Conservation (phyloP, 1,139 yeast species). For the Yamadazyma sp. region DNA sequence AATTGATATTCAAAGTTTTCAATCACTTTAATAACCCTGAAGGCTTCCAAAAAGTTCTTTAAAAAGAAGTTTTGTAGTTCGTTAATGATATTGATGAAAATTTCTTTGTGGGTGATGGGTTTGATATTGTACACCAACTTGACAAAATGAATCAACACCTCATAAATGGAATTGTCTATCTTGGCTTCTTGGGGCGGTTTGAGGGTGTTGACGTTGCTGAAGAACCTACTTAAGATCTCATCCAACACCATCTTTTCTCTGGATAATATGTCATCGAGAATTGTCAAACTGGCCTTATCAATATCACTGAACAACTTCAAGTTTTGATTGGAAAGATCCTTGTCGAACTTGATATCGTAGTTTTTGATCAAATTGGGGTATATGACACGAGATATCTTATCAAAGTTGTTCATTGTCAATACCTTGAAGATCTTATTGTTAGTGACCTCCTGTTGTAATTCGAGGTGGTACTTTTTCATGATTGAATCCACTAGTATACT, state of each 20-base stretch:
- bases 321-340: slow-evolving; percentile 38
- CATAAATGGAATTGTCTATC: slow-evolving; percentile 44
- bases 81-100: slow-evolving; percentile 37
- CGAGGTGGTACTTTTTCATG: slow-evolving; percentile 42
- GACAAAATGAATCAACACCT: slow-evolving; percentile 42
- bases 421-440: slow-evolving; percentile 30
- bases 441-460: slow-evolving; percentile 19
- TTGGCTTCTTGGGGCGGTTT: slow-evolving; percentile 13
- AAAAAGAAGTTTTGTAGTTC: slow-evolving; percentile 41
- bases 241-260: slow-evolving; percentile 40
- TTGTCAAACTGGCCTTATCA: slow-evolving; percentile 43
- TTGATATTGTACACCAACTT: slow-evolving; percentile 41
- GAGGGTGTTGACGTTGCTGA: slow-evolving; percentile 18
- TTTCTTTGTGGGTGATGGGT: slow-evolving; percentile 41
- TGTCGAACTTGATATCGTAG: slow-evolving; percentile 38
- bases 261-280: slow-evolving; percentile 42
- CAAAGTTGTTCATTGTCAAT: slow-evolving; percentile 48
- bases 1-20: slow-evolving; percentile 12
- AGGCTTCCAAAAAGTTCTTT: slow-evolving; percentile 33
- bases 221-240: slow-evolving; percentile 28
- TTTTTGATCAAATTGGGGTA: slow-evolving; percentile 35
- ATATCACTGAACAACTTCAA: slow-evolving; percentile 44
- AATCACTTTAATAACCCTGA: slow-evolving; percentile 22
- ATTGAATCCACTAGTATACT: slow-evolving; percentile 43
- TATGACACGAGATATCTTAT: slow-evolving; percentile 32